Evolutionary conservation across 2,329 filamentous ascomycete genomes (phyloP).

Genomic region (Chaetomium globosum): DNA sequence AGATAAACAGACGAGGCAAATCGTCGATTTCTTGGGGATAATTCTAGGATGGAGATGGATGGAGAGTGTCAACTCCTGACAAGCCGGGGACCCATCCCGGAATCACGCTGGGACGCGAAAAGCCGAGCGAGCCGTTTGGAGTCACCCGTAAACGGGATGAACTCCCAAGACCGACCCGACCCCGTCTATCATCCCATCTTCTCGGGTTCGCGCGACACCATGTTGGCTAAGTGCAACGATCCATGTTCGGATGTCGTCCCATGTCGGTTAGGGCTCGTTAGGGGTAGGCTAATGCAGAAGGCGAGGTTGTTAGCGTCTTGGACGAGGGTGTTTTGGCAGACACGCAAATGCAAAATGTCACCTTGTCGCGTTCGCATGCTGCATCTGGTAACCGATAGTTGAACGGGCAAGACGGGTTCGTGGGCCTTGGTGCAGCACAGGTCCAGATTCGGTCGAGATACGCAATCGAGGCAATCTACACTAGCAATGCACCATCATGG

Average conservation of each 20-base stretch:
- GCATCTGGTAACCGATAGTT: too few species aligned
- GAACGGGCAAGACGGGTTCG: too few species aligned
- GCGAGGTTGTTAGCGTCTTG: background rate
- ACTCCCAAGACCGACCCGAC: constrained; percentile 4
- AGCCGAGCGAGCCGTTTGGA: background rate
- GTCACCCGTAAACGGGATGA: background rate
- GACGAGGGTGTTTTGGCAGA: too few species aligned
- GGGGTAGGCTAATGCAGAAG: constrained; percentile 12
- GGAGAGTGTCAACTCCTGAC: background rate
- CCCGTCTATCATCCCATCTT: too few species aligned
- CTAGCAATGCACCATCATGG: too few species aligned
- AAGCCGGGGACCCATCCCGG: background rate
- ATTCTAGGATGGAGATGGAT: background rate
- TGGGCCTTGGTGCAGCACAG: too few species aligned
- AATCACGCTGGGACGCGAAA: background rate
- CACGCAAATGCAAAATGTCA: too few species aligned
- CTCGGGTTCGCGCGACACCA: too few species aligned
- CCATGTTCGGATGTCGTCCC: constrained; percentile 5
- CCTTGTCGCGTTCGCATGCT: too few species aligned
- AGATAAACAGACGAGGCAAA: constrained; percentile 1
- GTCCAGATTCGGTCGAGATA: too few species aligned
- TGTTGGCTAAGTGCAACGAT: background rate
- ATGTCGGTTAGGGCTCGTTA: constrained; percentile 14
- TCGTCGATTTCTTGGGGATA: background rate
- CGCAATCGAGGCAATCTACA: too few species aligned